Conservation (phyloP, 345 rosid genomes). For the Salix arbutifolia region DNA sequence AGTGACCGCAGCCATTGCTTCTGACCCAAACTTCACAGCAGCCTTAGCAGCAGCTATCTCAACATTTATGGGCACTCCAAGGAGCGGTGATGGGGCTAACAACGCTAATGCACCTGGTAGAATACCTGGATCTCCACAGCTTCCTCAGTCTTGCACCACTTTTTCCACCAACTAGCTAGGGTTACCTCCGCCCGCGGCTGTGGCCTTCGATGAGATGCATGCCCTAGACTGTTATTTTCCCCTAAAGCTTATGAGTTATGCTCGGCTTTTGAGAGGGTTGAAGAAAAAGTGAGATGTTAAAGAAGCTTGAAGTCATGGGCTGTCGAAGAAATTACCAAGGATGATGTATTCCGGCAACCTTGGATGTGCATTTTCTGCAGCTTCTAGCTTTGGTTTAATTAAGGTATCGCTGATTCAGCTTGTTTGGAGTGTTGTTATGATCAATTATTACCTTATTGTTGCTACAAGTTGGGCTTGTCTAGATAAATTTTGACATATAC, state of each 20-base stretch:
- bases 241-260: not conserved
- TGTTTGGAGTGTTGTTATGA: not conserved
- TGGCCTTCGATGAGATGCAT: not conserved
- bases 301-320: not conserved
- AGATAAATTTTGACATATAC: not conserved
- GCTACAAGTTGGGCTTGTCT: not conserved
- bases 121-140: conserved; percentile 56
- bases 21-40: conserved; percentile 77
- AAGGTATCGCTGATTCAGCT: not conserved
- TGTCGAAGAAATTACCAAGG: not conserved
- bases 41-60: conserved; percentile 82
- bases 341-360: not conserved
- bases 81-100: conserved; percentile 18
- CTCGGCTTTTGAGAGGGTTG: not conserved
- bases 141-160: conserved; percentile 92
- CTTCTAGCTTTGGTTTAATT: not conserved
- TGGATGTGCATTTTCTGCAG: not conserved
- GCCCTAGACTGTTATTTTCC: not conserved
- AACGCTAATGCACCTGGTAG: conserved; percentile 19
- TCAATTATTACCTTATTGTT: not conserved
- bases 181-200: not conserved
- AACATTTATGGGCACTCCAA: conserved; percentile 36
- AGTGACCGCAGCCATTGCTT: conserved; percentile 65
- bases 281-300: not conserved
- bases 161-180: conserved; percentile 62